Evolutionary conservation across 305 asterid genomes (phyloP), one percentile per base, ranked within the genome.

Genomic region (Ilex paraguariensis): DNA sequence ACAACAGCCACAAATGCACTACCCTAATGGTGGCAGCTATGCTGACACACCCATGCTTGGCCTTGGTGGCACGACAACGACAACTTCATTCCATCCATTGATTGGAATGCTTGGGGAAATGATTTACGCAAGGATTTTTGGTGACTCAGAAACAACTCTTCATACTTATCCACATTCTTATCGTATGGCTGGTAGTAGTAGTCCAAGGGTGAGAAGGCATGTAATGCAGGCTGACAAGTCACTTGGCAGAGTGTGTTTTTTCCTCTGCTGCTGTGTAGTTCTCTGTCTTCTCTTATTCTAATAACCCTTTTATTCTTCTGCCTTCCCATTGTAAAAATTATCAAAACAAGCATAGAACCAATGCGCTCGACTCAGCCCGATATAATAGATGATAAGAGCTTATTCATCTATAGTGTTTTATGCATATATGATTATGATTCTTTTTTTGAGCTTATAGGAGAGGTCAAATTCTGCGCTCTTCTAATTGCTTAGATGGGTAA

Each of bases 91-190:
- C 31, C 57, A 78, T 66, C 84, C 91, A 0, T 64, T 60, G 12
- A 70, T 67, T 44, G 93, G 88, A 10, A 78, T 85, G 88, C 79
- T 80, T 0, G 97, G 96, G 45, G 92, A 90, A 72, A 90, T 90
- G 97, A 84, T 87, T 39, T 87, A 85, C 54, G 92, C 81, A 2
- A 67, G 97, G 66, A 83, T 84, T 13, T 90, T 85, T 61, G 86
- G 96, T 6, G 81, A 87, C 69, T 80, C 96, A 1, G 79, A 79
- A 60, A 81, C 86, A 62, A 81, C 86, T 57, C 63, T 85, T 28
- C 82, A 77, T 31, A 51, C 84, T 5, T 73, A 77, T 66, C 91
- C 95, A 2, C 75, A 88, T 68, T 86, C 95, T 1, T 90, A 90
- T 63, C 82, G 80, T 57, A 48, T 70, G 3, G 82, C 69, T 14